These are phyloP conservation scores for Scheffersomyces cryptocercus DNA, from an alignment of 1,139 yeast species.

Conservation along the genomic window DNA sequence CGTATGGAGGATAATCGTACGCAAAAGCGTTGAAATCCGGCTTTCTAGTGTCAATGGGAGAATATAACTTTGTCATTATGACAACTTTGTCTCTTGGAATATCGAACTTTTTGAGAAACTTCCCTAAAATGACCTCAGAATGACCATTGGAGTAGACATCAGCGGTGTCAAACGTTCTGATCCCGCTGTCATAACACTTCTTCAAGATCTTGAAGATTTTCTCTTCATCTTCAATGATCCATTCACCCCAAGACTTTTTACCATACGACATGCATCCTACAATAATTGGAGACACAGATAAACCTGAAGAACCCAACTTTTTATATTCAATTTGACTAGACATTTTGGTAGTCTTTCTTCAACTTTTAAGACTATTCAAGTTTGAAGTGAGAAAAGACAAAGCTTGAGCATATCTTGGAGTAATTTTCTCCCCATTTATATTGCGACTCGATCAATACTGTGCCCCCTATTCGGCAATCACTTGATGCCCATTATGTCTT, in stretches of 20 bases:
- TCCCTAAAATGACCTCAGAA: conserved; percentile 42
- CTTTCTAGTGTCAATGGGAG: conserved; percentile 6
- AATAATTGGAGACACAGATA: conserved; percentile 51
- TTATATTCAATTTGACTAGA: conserved; percentile 4
- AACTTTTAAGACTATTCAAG: no score
- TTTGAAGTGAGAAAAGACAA: no score
- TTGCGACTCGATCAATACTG: no score
- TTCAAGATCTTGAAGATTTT: conserved; percentile 39
- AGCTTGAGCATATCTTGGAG: no score
- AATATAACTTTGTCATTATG: conserved; percentile 40
- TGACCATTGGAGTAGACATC: conserved; percentile 48
- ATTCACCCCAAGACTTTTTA: conserved; percentile 42
- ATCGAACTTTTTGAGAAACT: conserved; percentile 40
- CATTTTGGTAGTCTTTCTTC: no score
- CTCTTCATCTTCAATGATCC: conserved; percentile 45
- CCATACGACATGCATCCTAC: conserved; percentile 65
- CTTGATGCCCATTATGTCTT: no score
- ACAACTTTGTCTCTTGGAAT: conserved; percentile 49
- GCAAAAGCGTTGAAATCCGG: conserved; percentile 1
- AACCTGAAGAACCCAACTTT: conserved; percentile 51
- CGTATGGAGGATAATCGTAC: conserved; percentile 1
- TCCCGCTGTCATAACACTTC: conserved; percentile 48
- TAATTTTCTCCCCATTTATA: no score
- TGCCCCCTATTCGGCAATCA: no score
- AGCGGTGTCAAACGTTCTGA: conserved; percentile 58